These are phyloP conservation scores for Lachancea cidri DNA, from an alignment of 805 yeast species.

Conservation along the genomic window DNA sequence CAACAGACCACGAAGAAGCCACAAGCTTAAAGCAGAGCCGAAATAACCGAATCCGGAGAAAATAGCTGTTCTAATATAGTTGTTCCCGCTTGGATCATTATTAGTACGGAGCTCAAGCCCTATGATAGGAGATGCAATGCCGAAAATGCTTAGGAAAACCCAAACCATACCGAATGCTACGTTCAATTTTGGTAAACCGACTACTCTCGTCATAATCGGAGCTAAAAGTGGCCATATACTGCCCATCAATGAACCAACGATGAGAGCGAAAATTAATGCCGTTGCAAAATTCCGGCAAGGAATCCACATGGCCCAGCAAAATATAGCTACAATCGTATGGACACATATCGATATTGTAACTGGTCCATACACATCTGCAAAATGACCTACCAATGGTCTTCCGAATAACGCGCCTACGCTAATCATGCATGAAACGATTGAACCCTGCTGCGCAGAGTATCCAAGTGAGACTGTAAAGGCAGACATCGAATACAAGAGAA, in stretches of 20 bases:
- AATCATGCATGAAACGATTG: conserved; percentile 55
- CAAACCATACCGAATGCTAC: conserved; percentile 48
- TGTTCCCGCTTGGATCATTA: conserved; percentile 32
- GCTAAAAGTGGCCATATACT: conserved; percentile 52
- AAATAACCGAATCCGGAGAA: conserved; percentile 55
- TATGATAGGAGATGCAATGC: conserved; percentile 55
- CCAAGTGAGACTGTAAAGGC: conserved; percentile 59
- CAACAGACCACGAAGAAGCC: conserved; percentile 50
- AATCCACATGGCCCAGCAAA: conserved; percentile 49
- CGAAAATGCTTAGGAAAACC: conserved; percentile 46
- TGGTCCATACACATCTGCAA: conserved; percentile 49
- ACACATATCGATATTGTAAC: conserved; percentile 40
- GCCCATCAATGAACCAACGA: conserved; percentile 58
- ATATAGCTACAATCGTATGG: conserved; percentile 37
- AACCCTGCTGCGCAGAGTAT: conserved; percentile 48
- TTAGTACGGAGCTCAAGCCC: conserved; percentile 46
- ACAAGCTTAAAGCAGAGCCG: conserved; percentile 39
- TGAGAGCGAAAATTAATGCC: conserved; percentile 45
- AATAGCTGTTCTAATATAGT: conserved; percentile 49
- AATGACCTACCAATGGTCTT: conserved; percentile 49
- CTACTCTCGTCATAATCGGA: conserved; percentile 46
- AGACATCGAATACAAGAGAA: conserved; percentile 52
- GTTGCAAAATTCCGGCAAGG: conserved; percentile 56
- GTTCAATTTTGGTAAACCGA: conserved; percentile 49
- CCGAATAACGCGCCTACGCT: conserved; percentile 53